Evolutionary conservation across 805 yeast species (phyloP).

Genomic region (Suhomyces kilbournensis): DNA sequence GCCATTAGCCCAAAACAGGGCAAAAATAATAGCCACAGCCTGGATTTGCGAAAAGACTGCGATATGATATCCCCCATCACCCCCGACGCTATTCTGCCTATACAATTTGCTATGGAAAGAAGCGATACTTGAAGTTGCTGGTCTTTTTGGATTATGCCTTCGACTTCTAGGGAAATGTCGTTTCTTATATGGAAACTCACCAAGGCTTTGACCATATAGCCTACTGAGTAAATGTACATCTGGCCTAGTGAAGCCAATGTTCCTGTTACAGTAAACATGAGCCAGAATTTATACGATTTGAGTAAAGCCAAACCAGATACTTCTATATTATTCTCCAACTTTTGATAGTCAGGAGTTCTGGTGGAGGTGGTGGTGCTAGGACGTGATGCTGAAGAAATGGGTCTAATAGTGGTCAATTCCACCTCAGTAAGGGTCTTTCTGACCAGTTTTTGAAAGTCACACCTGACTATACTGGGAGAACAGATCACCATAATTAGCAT

Average conservation of each 20-base stretch:
- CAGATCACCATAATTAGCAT: constrained; percentile 42
- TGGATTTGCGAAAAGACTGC: constrained; percentile 42
- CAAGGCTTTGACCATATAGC: constrained; percentile 44
- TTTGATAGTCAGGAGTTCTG: constrained; percentile 5
- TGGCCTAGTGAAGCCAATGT: constrained; percentile 43
- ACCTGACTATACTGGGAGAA: constrained; percentile 43
- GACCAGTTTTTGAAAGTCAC: constrained; percentile 32
- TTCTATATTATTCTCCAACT: neutral
- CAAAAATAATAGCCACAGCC: constrained; percentile 53
- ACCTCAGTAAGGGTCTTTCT: neutral
- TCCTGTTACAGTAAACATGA: constrained; percentile 36
- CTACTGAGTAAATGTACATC: constrained; percentile 47
- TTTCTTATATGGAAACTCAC: constrained; percentile 14
- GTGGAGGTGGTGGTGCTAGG: constrained; percentile 2
- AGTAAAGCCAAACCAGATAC: constrained; percentile 19
- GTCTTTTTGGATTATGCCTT: constrained; percentile 43
- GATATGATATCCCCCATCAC: constrained; percentile 58
- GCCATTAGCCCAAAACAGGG: constrained; percentile 48
- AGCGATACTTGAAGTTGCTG: constrained; percentile 74
- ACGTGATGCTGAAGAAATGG: neutral
- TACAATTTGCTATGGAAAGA: constrained; percentile 64
- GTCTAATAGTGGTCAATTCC: constrained; percentile 2
- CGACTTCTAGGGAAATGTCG: constrained; percentile 15
- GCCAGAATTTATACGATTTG: constrained; percentile 33
- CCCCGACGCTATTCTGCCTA: constrained; percentile 65